phyloP scores from a whole-genome alignment of 345 rosid genomes.

The Salix purpurea region DNA sequence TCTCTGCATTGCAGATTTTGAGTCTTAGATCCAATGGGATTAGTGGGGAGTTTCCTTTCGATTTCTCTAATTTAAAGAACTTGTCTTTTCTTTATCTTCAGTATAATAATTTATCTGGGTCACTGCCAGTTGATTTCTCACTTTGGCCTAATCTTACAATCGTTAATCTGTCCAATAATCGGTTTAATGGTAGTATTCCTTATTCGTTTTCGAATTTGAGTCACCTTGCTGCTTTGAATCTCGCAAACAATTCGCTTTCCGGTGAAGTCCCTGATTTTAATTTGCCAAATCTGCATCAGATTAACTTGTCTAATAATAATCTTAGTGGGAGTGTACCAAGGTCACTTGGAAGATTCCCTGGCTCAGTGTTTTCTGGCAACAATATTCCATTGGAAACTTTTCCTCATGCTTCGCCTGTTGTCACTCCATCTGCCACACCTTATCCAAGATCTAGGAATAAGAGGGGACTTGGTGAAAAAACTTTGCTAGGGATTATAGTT shows the following conservation, averaged over 20 bases:
- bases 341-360: constrained; percentile 56
- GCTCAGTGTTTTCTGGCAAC: constrained; percentile 65
- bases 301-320: constrained; percentile 61
- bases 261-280: constrained; percentile 71
- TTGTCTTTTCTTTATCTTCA: constrained; percentile 77
- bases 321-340: constrained; percentile 57
- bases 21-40: constrained; percentile 79
- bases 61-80: constrained; percentile 55
- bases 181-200: constrained; percentile 68
- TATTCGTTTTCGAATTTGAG: constrained; percentile 51
- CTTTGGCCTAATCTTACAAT: constrained; percentile 58
- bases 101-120: constrained; percentile 61
- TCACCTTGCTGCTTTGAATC: constrained; percentile 56
- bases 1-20: constrained; percentile 61
- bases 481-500: constrained; percentile 43
- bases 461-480: constrained; percentile 44
- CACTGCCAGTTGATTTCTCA: constrained; percentile 51
- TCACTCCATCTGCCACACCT: constrained; percentile 26
- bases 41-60: constrained; percentile 61
- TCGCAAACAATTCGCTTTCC: constrained; percentile 73
- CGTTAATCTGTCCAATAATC: constrained; percentile 72
- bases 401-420: constrained; percentile 31
- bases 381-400: constrained; percentile 33
- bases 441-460: constrained; percentile 22
- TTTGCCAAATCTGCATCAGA: constrained; percentile 47